A percentile compares a stretch with the other conserved stretches of the same genome.
phyloP scores from a whole-genome alignment of 2,329 filamentous ascomycete genomes.

The Cladophialophora immunda region DNA sequence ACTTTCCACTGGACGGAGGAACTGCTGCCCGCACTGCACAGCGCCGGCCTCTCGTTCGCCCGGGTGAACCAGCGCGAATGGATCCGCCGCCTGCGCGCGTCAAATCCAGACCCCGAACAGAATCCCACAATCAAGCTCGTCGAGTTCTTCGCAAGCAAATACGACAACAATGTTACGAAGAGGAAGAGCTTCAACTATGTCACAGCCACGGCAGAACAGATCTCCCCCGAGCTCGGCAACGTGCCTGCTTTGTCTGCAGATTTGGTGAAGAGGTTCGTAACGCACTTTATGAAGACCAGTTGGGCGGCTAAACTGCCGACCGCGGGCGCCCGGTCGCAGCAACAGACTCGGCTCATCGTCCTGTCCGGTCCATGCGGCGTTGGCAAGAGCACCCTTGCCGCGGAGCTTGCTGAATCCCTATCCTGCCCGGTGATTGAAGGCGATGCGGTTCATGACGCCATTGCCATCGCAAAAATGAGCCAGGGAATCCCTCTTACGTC shows the following conservation, averaged over 20 bases:
- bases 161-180: constrained; percentile 55
- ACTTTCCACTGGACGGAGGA: constrained; percentile 54
- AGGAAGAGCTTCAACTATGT: constrained; percentile 51
- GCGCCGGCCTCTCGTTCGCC: constrained; percentile 50
- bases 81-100: constrained; percentile 51
- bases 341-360: constrained; percentile 13
- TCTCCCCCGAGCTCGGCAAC: constrained; percentile 48
- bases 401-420: constrained; percentile 54
- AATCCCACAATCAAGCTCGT: constrained; percentile 64
- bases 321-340: not conserved
- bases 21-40: constrained; percentile 62
- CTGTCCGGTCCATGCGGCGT: constrained; percentile 63
- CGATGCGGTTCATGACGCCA: not conserved
- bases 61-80: constrained; percentile 43
- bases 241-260: constrained; percentile 40
- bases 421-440: constrained; percentile 47
- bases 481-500: constrained; percentile 3
- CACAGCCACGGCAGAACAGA: constrained; percentile 46
- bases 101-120: constrained; percentile 57
- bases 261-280: constrained; percentile 37
- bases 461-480: constrained; percentile 4
- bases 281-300: constrained; percentile 39
- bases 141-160: constrained; percentile 63
- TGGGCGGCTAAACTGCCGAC: constrained; percentile 23
- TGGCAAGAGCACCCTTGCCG: constrained; percentile 62